Evolutionary conservation across 257 asterid genomes (phyloP), one percentile per base, ranked within the genome.

Genomic region (Solanum tarapatanum): DNA sequence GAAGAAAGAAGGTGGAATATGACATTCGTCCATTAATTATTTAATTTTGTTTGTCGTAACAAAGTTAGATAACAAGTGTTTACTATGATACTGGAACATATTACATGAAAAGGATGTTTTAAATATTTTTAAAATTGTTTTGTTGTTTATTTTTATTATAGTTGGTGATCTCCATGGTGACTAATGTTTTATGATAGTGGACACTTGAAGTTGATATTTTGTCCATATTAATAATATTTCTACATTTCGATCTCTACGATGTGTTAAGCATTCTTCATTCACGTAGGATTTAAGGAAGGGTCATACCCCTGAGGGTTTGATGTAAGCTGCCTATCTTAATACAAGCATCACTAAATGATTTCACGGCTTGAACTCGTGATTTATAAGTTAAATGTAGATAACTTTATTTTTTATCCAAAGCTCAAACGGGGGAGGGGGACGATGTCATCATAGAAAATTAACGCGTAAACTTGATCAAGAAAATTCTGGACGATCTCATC

Each of bases 1-100:
- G 88, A 45, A 32, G 58, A 84, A 84, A 17, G 17, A 80, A 12
- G 51, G 82, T 90, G 90, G 92, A 89, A 77, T 60, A 32, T 80
- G 90, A 91, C 90, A 68, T 80, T 30, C 86, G 83, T 88, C 89
- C 92, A 91, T 89, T 86, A 66, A 58, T 17, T 77, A 24, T 62
- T 89, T 86, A 66, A 37, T 17, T 77, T 84, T 43, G 86, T 55
- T 37, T 48, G 11, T 17, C 6, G 10, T 16, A 80, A 70, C 88
- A 39, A 74, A 77, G 32, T 39, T 82, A 45, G 79, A 88, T 64
- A 43, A 90, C 91, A 88, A 89, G 88, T 89, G 92, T 89, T 87
- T 60, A 87, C 87, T 87, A 88, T 89, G 74, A 83, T 28, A 91
- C 48, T 89, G 92, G 90, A 88, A 89, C 58, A 39, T 86, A 62